phyloP scores from a whole-genome alignment of 2,329 filamentous ascomycete species.

The Penicillium verrucosum region DNA sequence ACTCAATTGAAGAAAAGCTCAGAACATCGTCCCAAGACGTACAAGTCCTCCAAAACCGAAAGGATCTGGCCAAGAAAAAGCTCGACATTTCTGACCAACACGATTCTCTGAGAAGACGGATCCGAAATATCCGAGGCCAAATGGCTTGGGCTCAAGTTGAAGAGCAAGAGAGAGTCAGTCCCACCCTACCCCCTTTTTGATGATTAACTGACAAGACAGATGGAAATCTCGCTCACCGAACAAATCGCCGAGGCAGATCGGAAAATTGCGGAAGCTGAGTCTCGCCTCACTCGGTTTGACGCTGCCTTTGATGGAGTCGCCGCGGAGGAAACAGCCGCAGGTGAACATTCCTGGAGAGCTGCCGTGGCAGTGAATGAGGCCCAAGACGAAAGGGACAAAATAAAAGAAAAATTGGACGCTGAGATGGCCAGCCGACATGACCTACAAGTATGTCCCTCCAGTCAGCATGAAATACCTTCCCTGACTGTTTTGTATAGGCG shows the following conservation, averaged over 20 bases:
- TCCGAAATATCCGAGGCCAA: constrained; percentile 61
- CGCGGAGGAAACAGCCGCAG: constrained; percentile 38
- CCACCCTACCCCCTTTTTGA: neutral
- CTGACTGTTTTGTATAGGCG: constrained; percentile 37
- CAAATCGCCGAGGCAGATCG: constrained; percentile 40
- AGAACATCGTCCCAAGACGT: constrained; percentile 62
- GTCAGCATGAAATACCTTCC: neutral
- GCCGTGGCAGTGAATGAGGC: constrained; percentile 45
- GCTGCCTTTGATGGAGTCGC: constrained; percentile 46
- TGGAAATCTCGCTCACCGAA: constrained; percentile 35
- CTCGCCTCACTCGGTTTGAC: constrained; percentile 45
- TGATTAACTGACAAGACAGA: constrained; percentile 22
- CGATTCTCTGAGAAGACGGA: constrained; percentile 60
- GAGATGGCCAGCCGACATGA: constrained; percentile 54
- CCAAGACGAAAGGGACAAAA: constrained; percentile 47
- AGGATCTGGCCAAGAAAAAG: constrained; percentile 61
- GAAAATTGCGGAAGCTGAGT: constrained; percentile 50
- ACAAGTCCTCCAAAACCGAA: constrained; percentile 55
- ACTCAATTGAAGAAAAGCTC: constrained; percentile 66
- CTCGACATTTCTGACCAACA: constrained; percentile 65
- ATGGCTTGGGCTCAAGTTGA: constrained; percentile 85
- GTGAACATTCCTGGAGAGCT: constrained; percentile 44
- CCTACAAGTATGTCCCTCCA: constrained; percentile 43
- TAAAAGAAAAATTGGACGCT: constrained; percentile 52
- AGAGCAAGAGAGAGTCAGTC: constrained; percentile 61